Evolutionary conservation across 441 rosid species (phyloP), one percentile per base, ranked within the genome.

Genomic region (Pelargonium cotyledonis): DNA sequence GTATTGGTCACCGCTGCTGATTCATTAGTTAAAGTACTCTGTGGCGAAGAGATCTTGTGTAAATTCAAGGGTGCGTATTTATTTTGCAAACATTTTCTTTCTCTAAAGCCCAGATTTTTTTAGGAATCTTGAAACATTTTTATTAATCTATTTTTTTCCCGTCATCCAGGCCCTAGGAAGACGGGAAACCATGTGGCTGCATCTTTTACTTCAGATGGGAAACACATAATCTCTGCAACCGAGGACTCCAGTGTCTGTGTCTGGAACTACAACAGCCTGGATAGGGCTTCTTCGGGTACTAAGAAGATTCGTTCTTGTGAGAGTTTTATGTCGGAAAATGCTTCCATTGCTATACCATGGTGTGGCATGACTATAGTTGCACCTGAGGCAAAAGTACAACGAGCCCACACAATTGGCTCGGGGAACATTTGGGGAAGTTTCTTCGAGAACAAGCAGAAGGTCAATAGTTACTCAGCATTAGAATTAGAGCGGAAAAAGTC

Each of bases 311-410:
- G 80, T 68, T 87, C 97, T 5, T 90, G 77, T 26, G 99, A 95
- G 77, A 83, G 82, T 47, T 95, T 95, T 80, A 79, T 88, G 4
- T 77, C 89, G 9, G 61, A 55, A 8, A 80, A 92, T 77, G 98
- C 91, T 68, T 87, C 91, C 0, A 72, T 95, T 49, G 97, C 97
- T 23, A 78, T 87, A 35, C 94, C 96, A n/a, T 91, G 97, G 99
- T 77, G 82, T 69, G 99, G 97, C 38, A 68, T 63, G 23, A 9
- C 61, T 8, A 18, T 21, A 5, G 19, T 26, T 6, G 19, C 23
- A 65, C 73, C 38, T 38, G 77, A 21, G 71, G 63, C 55, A 68
- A 67, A 15, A 47, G 69, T 65, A 70, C 83, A 63, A 9, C 61
- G 61, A 55, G 61, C 61, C 61, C 61, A 55, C 18, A 55, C 61